Base-by-base conservation (phyloP, 176 grass and related monocot species). In the Musa troglodytarum region DNA sequence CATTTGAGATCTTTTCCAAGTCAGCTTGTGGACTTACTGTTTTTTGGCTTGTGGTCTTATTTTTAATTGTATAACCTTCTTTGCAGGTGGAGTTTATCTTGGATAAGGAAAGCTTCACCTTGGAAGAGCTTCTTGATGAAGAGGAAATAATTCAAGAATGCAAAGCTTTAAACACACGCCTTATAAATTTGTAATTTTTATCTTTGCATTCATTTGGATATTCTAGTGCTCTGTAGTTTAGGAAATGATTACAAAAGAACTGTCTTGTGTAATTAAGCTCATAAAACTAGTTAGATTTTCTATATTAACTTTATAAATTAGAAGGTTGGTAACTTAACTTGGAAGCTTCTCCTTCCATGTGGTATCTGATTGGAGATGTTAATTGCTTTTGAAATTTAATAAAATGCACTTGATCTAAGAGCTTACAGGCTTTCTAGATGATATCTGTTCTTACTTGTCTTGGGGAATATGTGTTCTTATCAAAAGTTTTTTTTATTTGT, bases 141-240 rank as follows among this genome's bases (percentile, higher is more conserved):
- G 75, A 77, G 12, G 75, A 77, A 65, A 77, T 77, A 65, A 77
- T 77, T 17, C 75, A 77, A 65, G 75, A 77, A 65, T 77, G 75
- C 75, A 77, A 77, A 77, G 59, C 75, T 77, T 21, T 77, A 34
- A 77, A 77, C 61, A 22, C 75, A 0, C 75, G 75, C 29, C 61
- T 77, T 6, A 77, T 77, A 65, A 77, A 77, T 77, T 77, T 77
- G 75, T 77, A 77, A 77, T 65, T 21, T 65, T 65, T 52, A 15
- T 53, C 65, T 17, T n/a, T 34, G n/a, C 72, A 56, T 16, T 12
- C 49, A 52, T n/a, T 3, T 51, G 11, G 15, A 15, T 74, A 9
- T 21, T 54, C 8, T 26, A 8, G 11, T 28, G 51, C 17, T 74
- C 25, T 57, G 14, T 56, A 49, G 29, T 19, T 56, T 57, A 26